Base-by-base conservation (phyloP, 1,284 basidiomycete species). In the Trichosporon sp. region DNA sequence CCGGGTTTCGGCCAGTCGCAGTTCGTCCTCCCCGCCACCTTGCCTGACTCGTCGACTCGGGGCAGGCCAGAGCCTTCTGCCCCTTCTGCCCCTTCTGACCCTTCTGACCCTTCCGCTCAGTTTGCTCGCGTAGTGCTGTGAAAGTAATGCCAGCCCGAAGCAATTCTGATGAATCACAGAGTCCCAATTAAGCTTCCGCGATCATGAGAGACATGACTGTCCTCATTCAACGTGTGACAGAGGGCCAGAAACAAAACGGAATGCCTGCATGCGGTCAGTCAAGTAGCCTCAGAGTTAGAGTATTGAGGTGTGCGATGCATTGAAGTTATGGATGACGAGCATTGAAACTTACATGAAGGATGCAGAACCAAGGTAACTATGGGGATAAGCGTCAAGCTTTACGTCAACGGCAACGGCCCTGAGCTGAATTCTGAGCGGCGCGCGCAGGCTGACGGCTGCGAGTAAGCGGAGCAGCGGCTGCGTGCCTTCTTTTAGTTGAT, bases 341-440 rank as follows among this genome's bases (percentile, higher is more conserved):
- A 46, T 5, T 26, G 26, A 4, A 11, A n/a, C 10, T 11, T 40
- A n/a, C 43, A n/a, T 10, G 51, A 2, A 10, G 21, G 51, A 54
- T 26, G 51, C 51, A 54, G 51, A 54, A 54, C 19, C 19, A 54
- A 54, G 51, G 51, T 54, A 54, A 26, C 51, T 54, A 54, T 16
- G 51, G n/a, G 51, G 7, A 19, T 21, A 54, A 54, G 19, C 19
- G 19, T 26, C 51, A 54, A 26, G 51, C 51, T 54, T 54, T 54
- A 26, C 51, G 51, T 54, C n/a, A 54, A 54, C 51, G 51, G 51
- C 51, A 54, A 54, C 51, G 51, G 21, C 51, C 51, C 51, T 54
- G 51, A 54, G 51, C 51, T 46, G 51, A 54, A 54, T 54, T 26
- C 19, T 54, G 51, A 19, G 4, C 6, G 7, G n/a, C 19, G 38